Percentiles rank a stretch among this genome's conserved stretches.
These are phyloP conservation scores for Pueraria montana DNA, from an alignment of 306 rosid genomes.

Conservation along the genomic window DNA sequence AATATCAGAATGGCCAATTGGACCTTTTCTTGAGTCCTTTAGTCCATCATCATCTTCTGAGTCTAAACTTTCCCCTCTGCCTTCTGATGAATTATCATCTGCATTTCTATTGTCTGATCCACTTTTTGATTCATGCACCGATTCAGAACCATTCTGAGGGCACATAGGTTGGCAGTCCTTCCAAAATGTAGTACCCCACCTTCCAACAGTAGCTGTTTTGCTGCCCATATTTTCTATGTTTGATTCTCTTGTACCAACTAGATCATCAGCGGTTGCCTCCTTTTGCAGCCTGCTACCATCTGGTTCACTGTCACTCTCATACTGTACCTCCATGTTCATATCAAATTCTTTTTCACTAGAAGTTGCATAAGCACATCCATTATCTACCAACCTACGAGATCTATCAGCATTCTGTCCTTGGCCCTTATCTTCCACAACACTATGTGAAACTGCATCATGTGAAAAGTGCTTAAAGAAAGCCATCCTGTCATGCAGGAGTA, in stretches of 20 bases:
- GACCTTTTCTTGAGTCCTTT: constrained; percentile 70
- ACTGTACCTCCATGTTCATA: constrained; percentile 77
- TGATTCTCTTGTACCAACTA: constrained; percentile 55
- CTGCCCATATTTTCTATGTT: constrained; percentile 69
- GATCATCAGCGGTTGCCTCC: constrained; percentile 65
- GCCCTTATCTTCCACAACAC: constrained; percentile 71
- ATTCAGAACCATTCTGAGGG: constrained; percentile 75
- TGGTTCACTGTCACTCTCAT: constrained; percentile 78
- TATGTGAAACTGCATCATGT: constrained; percentile 72
- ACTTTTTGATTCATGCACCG: constrained; percentile 79
- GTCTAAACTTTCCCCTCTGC: constrained; percentile 72
- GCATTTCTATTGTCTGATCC: constrained; percentile 71
- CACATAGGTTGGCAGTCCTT: constrained; percentile 87
- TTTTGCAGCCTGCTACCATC: constrained; percentile 67
- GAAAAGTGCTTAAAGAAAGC: constrained; percentile 83
- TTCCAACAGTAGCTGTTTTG: constrained; percentile 68
- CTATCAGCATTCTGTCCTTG: constrained; percentile 68
- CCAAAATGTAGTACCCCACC: constrained; percentile 98
- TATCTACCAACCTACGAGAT: constrained; percentile 60
- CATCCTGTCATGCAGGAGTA: constrained; percentile 68
- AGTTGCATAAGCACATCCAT: constrained; percentile 63
- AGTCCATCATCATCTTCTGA: constrained; percentile 79
- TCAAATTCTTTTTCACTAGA: constrained; percentile 81
- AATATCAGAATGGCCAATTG: constrained; percentile 75
- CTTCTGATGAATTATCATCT: constrained; percentile 71